Conservation (phyloP, 2,329 filamentous ascomycete genomes). For the Nothophaeocryptopus gaeumannii region DNA sequence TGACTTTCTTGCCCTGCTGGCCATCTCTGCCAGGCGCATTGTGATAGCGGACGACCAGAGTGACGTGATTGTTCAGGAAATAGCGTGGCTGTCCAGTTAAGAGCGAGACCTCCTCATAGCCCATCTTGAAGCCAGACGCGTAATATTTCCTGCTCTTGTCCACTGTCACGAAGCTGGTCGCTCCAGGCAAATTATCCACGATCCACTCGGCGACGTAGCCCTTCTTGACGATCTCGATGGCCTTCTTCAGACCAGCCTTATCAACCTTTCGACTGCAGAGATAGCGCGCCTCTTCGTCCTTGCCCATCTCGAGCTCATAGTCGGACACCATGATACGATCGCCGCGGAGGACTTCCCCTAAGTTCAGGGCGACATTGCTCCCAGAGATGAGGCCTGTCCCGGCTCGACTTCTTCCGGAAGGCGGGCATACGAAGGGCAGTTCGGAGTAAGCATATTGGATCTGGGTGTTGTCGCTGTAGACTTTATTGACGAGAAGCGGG, state of each 20-base stretch:
- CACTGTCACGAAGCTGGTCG: slow-evolving; percentile 82
- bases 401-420: slow-evolving; percentile 63
- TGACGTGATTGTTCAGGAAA: slow-evolving; percentile 85
- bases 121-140: slow-evolving; percentile 83
- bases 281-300: slow-evolving; percentile 68
- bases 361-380: slow-evolving; percentile 74
- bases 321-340: slow-evolving; percentile 83
- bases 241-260: slow-evolving; percentile 62
- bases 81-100: slow-evolving; percentile 61
- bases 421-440: slow-evolving; percentile 81
- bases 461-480: slow-evolving; percentile 84
- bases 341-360: slow-evolving; percentile 82
- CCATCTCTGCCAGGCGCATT: slow-evolving; percentile 67
- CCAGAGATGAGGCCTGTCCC: slow-evolving; percentile 70
- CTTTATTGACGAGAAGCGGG: slow-evolving; percentile 86
- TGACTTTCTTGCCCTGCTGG: slow-evolving; percentile 68
- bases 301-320: slow-evolving; percentile 74
- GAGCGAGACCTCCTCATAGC: slow-evolving; percentile 66
- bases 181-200: slow-evolving; percentile 84
- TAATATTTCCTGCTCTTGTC: slow-evolving; percentile 86
- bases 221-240: slow-evolving; percentile 68
- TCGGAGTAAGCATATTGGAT: slow-evolving; percentile 91
- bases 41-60: slow-evolving; percentile 76
- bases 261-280: slow-evolving; percentile 69
- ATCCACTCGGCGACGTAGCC: slow-evolving; percentile 93